Base-by-base conservation (phyloP, 192 early-diverging fungal genomes). In the Podochytrium sp. region DNA sequence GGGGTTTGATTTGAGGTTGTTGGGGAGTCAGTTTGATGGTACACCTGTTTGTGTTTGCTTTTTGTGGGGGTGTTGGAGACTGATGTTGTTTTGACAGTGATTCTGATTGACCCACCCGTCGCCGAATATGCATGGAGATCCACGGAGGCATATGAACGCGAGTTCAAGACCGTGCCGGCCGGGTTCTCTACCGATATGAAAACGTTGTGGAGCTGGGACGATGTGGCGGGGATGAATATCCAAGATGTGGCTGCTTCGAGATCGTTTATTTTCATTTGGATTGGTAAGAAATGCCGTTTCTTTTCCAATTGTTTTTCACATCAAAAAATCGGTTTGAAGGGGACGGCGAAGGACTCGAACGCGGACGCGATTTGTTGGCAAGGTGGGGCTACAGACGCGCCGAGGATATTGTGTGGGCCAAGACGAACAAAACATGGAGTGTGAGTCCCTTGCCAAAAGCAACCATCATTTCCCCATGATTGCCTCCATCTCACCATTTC, bases 341-440 rank as follows among this genome's bases (percentile, higher is more conserved):
- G 7, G 77, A 83, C 50, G 50, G 78, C 0, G 81, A 89, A 42
- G 85, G 86, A 25, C 67, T 90, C 2, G 87, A 89, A 56, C 65
- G 74, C 51, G 89, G 89, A 14, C 76, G 89, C 20, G 81, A 87
- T 30, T 74, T 90, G 40, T 65, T 90, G 34, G 62, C 78, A 25
- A 85, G 83, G 41, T 90, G 87, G 89, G 87, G 87, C n/a, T 90
- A 89, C 70, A 76, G 89, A 12, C 65, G 89, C 20, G 87, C 86
- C 64, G 89, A 90, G 65, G 89, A 90, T 71, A 86, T 90, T 64
- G 81, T 84, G 1, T 90, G 89, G 89, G 78, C 88, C 34, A 90
- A 89, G 60, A 87, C 87, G 0, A 90, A 90, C 56, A 85, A 82
- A 52, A 38, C 62, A 14, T 74, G 57, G 49, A 41, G 80, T 79